A percentile compares a stretch with the other conserved stretches of the same genome.
phyloP scores from a whole-genome alignment of 1,139 yeast species.

The Suzukiozyma palmioleophila region DNA sequence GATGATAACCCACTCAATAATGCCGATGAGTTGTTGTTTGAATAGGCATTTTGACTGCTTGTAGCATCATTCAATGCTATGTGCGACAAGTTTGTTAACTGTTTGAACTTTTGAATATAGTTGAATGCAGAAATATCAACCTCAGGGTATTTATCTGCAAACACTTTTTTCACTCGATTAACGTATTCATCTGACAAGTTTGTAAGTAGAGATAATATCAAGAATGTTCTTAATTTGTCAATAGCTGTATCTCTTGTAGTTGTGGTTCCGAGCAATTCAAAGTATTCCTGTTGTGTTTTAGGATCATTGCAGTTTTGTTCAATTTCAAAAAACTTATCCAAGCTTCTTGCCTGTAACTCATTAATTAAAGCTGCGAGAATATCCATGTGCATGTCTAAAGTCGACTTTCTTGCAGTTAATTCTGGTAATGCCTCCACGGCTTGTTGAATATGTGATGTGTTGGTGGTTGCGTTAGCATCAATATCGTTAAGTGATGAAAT shows the following conservation, averaged over 20 bases:
- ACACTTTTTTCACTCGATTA: constrained; percentile 59
- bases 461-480: constrained; percentile 55
- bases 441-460: constrained; percentile 75
- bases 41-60: constrained; percentile 13
- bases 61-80: constrained; percentile 23
- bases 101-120: constrained; percentile 78
- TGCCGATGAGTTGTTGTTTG: constrained; percentile 44
- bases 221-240: constrained; percentile 85
- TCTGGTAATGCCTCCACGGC: constrained; percentile 93
- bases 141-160: constrained; percentile 49
- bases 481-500: constrained; percentile 67
- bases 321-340: constrained; percentile 88
- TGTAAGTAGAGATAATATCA: constrained; percentile 59
- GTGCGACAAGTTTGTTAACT: constrained; percentile 64
- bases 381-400: constrained; percentile 96
- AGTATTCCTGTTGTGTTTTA: constrained; percentile 54
- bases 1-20: constrained; percentile 75
- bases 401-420: constrained; percentile 79
- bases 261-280: constrained; percentile 48
- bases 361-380: constrained; percentile 80
- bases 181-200: constrained; percentile 62
- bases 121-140: constrained; percentile 62
- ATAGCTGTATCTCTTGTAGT: constrained; percentile 55
- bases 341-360: constrained; percentile 76
- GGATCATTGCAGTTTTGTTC: constrained; percentile 74